These are phyloP conservation scores for Cladosporium sp. DNA, from an alignment of 2,329 filamentous ascomycete species.

Conservation along the genomic window DNA sequence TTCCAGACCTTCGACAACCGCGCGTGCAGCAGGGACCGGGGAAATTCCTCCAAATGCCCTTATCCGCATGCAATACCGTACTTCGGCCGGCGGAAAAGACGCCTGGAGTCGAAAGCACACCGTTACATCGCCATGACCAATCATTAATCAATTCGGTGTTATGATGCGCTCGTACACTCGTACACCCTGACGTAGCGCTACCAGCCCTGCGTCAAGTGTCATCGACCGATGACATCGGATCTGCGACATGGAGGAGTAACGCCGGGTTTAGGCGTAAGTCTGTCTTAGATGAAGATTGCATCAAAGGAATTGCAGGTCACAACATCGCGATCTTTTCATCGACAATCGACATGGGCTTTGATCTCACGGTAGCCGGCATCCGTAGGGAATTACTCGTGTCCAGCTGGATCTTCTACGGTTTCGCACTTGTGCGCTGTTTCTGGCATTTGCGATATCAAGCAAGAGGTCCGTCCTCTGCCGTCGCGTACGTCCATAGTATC, in stretches of 20 bases:
- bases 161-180: background rate
- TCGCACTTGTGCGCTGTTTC: background rate
- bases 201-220: background rate
- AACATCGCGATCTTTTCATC: background rate
- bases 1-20: background rate
- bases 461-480: background rate
- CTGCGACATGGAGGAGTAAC: background rate
- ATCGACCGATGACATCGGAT: constrained; percentile 4
- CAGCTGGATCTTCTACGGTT: background rate
- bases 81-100: background rate
- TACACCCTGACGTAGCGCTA: background rate
- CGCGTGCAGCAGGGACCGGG: background rate
- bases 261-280: background rate
- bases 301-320: background rate
- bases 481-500: background rate
- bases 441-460: background rate
- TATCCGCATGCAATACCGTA: background rate
- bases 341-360: no score
- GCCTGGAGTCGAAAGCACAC: background rate
- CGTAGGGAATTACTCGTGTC: no score
- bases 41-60: background rate
- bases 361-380: no score
- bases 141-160: background rate
- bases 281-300: constrained; percentile 4
- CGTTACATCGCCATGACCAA: background rate